These are phyloP conservation scores for Nakaseomyces sp. DNA, from an alignment of 1,139 yeast species.

Conservation along the genomic window DNA sequence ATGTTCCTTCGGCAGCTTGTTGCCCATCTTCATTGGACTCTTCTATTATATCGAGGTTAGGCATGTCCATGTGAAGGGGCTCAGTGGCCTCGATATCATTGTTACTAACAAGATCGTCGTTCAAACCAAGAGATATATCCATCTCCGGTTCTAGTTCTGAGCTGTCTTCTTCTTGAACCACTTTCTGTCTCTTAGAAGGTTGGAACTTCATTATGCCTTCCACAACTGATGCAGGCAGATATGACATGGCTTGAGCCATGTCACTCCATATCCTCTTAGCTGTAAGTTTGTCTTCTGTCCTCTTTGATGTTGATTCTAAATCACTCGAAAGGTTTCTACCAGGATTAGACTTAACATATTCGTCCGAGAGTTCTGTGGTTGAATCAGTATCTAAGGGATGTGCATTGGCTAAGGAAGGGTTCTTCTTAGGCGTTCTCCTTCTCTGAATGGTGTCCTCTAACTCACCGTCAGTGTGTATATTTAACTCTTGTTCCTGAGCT, in stretches of 20 bases:
- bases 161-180: conserved; percentile 5
- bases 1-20: conserved; percentile 3
- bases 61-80: not conserved
- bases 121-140: conserved; percentile 22
- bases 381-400: conserved; percentile 20
- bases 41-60: not conserved
- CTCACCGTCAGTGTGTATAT: not conserved
- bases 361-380: conserved; percentile 20
- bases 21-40: not conserved
- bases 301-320: not conserved
- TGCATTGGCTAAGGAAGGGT: conserved; percentile 14
- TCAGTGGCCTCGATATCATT: not conserved
- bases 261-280: conserved; percentile 20
- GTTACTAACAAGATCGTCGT: conserved; percentile 10
- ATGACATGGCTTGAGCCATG: conserved; percentile 13
- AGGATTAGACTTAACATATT: conserved; percentile 11
- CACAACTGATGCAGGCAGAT: conserved; percentile 15
- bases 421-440: conserved; percentile 4
- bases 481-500: not conserved
- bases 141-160: conserved; percentile 14
- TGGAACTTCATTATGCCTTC: conserved; percentile 12
- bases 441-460: not conserved
- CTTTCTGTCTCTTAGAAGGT: conserved; percentile 13
- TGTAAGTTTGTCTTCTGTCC: conserved; percentile 7
- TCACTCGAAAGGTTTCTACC: not conserved